phyloP scores from a whole-genome alignment of 1,284 basidiomycete genomes.

The Coriolopsis trogii region DNA sequence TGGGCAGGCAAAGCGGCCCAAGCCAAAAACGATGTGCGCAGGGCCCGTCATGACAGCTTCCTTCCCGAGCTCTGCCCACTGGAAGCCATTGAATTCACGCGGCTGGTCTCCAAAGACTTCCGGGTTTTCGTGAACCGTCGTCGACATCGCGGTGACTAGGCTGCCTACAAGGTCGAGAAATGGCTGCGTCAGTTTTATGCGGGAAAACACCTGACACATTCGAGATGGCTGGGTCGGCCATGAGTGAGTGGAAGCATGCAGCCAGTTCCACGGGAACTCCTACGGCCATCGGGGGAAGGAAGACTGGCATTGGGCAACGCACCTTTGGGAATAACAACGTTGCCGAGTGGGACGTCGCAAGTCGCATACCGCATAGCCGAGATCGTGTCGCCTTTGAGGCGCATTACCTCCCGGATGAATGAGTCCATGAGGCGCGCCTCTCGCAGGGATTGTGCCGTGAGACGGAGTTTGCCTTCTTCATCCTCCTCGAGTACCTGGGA shows the following conservation, averaged over 20 bases:
- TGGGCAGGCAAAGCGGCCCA: conserved; percentile 41
- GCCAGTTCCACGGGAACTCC: not conserved
- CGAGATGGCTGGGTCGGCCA: too few relatives aligned
- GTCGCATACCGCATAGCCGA: conserved; percentile 36
- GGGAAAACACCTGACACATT: too few relatives aligned
- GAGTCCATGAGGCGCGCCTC: conserved; percentile 37
- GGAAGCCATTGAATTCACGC: conserved; percentile 36
- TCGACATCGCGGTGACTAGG: conserved; percentile 37
- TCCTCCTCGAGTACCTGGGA: conserved; percentile 29
- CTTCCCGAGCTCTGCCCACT: conserved; percentile 36
- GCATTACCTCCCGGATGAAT: conserved; percentile 42
- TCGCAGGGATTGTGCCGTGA: conserved; percentile 36
- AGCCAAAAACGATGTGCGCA: conserved; percentile 38
- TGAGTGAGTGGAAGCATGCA: too few relatives aligned
- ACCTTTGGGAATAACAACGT: conserved; percentile 41
- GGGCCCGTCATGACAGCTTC: conserved; percentile 37
- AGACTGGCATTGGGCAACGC: not conserved
- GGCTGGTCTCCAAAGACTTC: conserved; percentile 34
- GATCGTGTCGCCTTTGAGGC: conserved; percentile 42
- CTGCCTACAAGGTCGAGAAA: conserved; percentile 18
- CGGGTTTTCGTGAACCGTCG: conserved; percentile 35
- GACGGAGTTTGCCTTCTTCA: conserved; percentile 27
- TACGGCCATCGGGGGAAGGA: not conserved
- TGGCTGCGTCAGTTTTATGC: not conserved
- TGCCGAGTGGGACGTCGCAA: conserved; percentile 34